These are phyloP conservation scores for Phaeodactylum tricornutum DNA, from an alignment of 108 stramenopile species.

Conservation along the genomic window DNA sequence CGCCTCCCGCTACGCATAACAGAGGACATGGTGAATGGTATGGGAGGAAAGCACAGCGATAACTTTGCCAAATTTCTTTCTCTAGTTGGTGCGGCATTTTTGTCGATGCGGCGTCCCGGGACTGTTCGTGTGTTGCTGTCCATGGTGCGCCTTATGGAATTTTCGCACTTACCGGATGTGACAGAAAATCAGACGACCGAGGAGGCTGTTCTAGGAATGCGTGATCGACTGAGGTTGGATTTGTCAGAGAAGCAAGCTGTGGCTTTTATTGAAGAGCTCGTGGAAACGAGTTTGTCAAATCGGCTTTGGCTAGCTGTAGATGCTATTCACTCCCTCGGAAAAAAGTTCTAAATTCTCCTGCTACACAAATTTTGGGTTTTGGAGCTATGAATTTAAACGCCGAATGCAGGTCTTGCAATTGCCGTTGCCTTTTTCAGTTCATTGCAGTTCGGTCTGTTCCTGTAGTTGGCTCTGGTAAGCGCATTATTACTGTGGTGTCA, in stretches of 20 bases:
- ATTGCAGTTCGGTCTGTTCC: no score
- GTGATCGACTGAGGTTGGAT: conserved; percentile 60
- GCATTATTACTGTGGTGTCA: no score
- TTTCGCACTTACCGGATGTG: conserved; percentile 41
- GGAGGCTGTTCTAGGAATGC: conserved; percentile 48
- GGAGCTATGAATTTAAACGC: no score
- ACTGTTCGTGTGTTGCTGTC: conserved; percentile 68
- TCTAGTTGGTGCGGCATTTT: conserved; percentile 69
- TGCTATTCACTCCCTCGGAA: conserved; percentile 73
- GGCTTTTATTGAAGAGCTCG: conserved; percentile 62
- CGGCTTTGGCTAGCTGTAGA: conserved; percentile 86
- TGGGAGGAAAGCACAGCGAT: conserved; percentile 80
- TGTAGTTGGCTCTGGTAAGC: no score
- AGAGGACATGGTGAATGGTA: conserved; percentile 75
- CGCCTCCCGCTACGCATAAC: conserved; percentile 81
- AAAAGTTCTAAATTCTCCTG: conserved; percentile 58
- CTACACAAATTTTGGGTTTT: no score
- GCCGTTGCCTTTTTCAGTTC: no score
- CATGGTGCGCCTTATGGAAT: conserved; percentile 48
- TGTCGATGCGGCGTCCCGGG: conserved; percentile 59
- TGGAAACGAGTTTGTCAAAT: conserved; percentile 58
- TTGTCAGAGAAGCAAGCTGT: conserved; percentile 65
- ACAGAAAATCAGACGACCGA: conserved; percentile 45
- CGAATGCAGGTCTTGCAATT: no score
- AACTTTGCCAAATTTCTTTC: conserved; percentile 73